Evolutionary conservation across 345 rosid species (phyloP).

Genomic region (Populus simonii): DNA sequence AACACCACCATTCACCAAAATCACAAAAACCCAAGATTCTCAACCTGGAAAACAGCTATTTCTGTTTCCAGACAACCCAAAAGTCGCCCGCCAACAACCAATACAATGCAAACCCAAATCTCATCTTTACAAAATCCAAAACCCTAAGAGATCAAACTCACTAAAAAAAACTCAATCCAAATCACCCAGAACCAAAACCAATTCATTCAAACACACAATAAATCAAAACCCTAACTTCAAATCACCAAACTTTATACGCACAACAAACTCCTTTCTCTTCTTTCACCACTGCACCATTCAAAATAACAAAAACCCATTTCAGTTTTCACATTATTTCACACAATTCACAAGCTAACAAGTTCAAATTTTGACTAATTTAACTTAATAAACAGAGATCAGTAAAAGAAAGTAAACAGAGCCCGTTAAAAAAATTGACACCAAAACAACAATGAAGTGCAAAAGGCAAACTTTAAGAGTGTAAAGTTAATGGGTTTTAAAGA

Average conservation of each 20-base stretch:
- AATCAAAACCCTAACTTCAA: constrained; percentile 59
- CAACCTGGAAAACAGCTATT: constrained; percentile 10
- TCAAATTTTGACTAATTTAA: constrained; percentile 36
- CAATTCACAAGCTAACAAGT: constrained; percentile 35
- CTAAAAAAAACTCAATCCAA: constrained; percentile 24
- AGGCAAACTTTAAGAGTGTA: constrained; percentile 20
- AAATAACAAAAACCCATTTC: constrained; percentile 14
- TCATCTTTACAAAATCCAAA: constrained; percentile 48
- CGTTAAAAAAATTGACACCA: constrained; percentile 5
- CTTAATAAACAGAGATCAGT: constrained; percentile 53
- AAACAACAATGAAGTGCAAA: constrained; percentile 39
- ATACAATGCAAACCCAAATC: constrained; percentile 61
- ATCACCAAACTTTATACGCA: constrained; percentile 24
- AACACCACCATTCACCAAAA: constrained; percentile 10
- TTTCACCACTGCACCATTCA: constrained; percentile 38
- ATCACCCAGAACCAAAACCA: constrained; percentile 16
- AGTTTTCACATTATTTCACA: constrained; percentile 18
- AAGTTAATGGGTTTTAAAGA: background rate
- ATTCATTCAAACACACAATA: constrained; percentile 26
- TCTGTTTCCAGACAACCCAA: constrained; percentile 32
- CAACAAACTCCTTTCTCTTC: constrained; percentile 22
- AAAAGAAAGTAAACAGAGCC: constrained; percentile 39
- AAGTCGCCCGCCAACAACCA: constrained; percentile 27
- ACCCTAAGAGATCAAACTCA: constrained; percentile 65
- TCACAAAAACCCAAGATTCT: background rate